A percentile compares a stretch with the other conserved stretches of the same genome.
These are phyloP conservation scores for Schizophyllum amplum DNA, from an alignment of 1,284 basidiomycete species.

Conservation along the genomic window DNA sequence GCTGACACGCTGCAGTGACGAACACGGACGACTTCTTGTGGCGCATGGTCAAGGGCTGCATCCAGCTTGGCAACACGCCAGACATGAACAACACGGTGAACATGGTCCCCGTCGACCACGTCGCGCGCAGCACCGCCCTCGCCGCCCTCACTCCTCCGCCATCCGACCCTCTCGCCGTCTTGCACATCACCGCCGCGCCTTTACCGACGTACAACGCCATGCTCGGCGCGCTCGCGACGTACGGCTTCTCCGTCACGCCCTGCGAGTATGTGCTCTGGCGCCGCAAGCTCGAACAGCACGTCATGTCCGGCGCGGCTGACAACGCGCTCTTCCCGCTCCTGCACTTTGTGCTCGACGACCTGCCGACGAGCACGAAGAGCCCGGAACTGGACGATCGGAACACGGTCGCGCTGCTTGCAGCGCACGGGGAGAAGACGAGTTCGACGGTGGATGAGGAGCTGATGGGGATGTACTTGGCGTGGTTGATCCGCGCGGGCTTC, in stretches of 20 bases:
- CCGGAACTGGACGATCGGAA: constrained; percentile 89
- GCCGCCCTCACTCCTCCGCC: constrained; percentile 55
- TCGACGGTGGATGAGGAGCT: constrained; percentile 71
- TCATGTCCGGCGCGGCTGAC: constrained; percentile 79
- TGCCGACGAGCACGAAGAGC: constrained; percentile 94
- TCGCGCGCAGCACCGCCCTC: constrained; percentile 76
- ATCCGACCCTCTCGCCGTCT: constrained; percentile 54
- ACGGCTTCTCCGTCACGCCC: constrained; percentile 75
- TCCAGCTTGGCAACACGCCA: constrained; percentile 91
- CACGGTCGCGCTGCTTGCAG: constrained; percentile 57
- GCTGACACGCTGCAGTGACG: constrained; percentile 52
- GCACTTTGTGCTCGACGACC: constrained; percentile 95
- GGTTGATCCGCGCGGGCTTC: constrained; percentile 87
- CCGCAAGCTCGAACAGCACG: constrained; percentile 88
- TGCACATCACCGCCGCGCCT: constrained; percentile 87
- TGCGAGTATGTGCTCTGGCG: constrained; percentile 94
- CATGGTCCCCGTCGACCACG: constrained; percentile 97
- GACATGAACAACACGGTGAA: constrained; percentile 99
- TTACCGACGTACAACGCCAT: constrained; percentile 88
- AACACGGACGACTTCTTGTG: constrained; percentile 99
- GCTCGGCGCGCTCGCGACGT: constrained; percentile 66
- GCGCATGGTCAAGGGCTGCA: constrained; percentile 95
- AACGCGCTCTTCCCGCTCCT: constrained; percentile 97
- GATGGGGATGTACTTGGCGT: constrained; percentile 89
- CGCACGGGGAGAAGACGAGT: constrained; percentile 34